Percentiles rank a stretch among this genome's conserved stretches.
These are phyloP conservation scores for Hypoxylon sp. DNA, from an alignment of 2,329 filamentous ascomycete genomes.

Conservation along the genomic window DNA sequence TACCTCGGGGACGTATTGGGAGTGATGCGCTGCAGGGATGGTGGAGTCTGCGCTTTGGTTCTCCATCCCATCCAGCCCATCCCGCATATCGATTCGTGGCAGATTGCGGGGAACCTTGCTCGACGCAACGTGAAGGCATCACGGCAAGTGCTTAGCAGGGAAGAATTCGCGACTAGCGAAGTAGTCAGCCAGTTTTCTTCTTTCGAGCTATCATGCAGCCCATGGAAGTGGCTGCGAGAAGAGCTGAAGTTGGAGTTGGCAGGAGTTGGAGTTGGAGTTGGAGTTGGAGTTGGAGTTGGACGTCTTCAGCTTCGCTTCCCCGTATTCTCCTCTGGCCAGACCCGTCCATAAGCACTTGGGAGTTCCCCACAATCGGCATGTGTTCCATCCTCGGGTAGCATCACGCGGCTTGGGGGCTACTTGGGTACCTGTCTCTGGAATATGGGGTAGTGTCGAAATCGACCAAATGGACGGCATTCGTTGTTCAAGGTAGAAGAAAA, in stretches of 20 bases:
- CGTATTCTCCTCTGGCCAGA: neutral
- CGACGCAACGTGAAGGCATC: constrained; percentile 31
- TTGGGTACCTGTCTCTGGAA: neutral
- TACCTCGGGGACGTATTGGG: constrained; percentile 11
- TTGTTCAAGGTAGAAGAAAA: no score
- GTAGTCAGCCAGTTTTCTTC: constrained; percentile 5
- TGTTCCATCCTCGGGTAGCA: neutral
- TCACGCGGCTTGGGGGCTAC: neutral
- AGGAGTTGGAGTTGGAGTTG: neutral
- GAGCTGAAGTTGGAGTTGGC: constrained; percentile 3
- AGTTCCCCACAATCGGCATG: constrained; percentile 16
- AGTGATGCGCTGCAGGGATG: constrained; percentile 11
- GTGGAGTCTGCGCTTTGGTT: constrained; percentile 13
- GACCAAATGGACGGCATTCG: no score
- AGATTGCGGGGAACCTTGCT: constrained; percentile 41
- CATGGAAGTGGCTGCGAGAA: neutral
- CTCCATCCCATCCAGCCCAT: constrained; percentile 10
- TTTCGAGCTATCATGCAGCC: neutral
- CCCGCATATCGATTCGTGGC: constrained; percentile 11
- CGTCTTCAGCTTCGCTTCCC: constrained; percentile 7
- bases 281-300: constrained; percentile 1
- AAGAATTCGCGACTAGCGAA: constrained; percentile 7
- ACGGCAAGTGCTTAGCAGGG: constrained; percentile 33
- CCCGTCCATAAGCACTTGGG: neutral
- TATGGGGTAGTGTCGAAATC: no score